Percentiles rank a stretch among this genome's conserved stretches.
phyloP scores from a whole-genome alignment of 140 eudicot genomes.

The Flaveria floridana region DNA sequence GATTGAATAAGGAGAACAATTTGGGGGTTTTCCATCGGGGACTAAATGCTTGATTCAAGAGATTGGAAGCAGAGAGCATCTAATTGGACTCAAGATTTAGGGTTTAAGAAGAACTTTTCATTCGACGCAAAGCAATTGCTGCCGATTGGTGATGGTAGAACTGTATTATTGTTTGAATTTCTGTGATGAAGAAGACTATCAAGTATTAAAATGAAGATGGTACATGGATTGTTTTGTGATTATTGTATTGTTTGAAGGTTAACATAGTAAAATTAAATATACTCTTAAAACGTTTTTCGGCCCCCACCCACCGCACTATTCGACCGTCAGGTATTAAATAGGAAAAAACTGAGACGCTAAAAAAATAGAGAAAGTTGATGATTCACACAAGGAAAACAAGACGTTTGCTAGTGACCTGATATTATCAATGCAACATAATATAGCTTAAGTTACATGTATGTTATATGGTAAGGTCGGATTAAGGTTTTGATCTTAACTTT shows the following conservation, averaged over 20 bases:
- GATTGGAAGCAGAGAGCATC: slow-evolving; percentile 41
- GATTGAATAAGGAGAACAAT: background rate
- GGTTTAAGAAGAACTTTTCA: slow-evolving; percentile 33
- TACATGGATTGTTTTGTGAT: background rate
- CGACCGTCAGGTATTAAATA: too few species aligned
- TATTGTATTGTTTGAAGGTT: background rate
- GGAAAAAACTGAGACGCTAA: too few species aligned
- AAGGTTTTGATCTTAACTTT: too few species aligned
- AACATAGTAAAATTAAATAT: background rate
- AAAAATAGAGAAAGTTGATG: too few species aligned
- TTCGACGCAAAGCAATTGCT: background rate
- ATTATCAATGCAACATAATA: too few species aligned
- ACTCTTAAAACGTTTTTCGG: background rate
- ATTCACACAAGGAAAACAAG: too few species aligned
- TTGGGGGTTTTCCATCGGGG: slow-evolving; percentile 29
- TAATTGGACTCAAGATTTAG: slow-evolving; percentile 28
- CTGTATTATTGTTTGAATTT: too few species aligned
- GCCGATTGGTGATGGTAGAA: background rate
- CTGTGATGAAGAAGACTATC: background rate
- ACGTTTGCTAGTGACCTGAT: too few species aligned
- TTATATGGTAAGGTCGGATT: too few species aligned
- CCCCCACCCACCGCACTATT: too few species aligned
- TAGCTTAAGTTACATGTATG: too few species aligned
- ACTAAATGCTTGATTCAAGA: slow-evolving; percentile 22
- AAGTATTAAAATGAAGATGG: background rate